Base-by-base conservation (phyloP, 768 basidiomycete species). In the Pleurotus platypus region DNA sequence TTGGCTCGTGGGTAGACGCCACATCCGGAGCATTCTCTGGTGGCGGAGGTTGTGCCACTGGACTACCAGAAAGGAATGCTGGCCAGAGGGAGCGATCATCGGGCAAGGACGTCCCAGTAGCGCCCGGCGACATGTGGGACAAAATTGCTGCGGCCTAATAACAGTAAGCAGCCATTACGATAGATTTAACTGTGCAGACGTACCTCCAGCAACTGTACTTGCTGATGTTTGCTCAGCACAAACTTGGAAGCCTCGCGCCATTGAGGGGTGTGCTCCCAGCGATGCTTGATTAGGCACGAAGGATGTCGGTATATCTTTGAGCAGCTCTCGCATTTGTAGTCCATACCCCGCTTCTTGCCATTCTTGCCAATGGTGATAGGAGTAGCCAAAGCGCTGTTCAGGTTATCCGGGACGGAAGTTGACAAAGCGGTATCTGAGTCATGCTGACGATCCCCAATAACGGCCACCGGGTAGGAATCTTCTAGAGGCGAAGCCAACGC, bases 211-310 rank as follows among this genome's bases (percentile, higher is more conserved):
- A 98, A 74, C 64, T 98, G 96, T 0, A 99, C 96, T 63, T 98
- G 95, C 66, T 98, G 94, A 69, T 98, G 95, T 73, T 98, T 98
- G 72, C 88, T 92, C 57, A 98, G 77, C 30, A 94, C 84, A 64
- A 94, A 86, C 69, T 94, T 92, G 62, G 89, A 77, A 11, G 94
- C 90, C 68, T 94, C 92, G 45, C 90, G 87, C 96, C 96, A 98
- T 65, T 97, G 94, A 16, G 92, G 91, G 35, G 91, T 92, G 67
- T 96, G 93, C 66, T 98, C 95, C 96, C 96, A 98, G 35, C 96
- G 89, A 67, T 98, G 96, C 71, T 98, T 98, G 71, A 95, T 91
- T 48, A 98, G 78, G 71, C 95, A 98, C 11, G 90, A 92, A 2
- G 94, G 94, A 71, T 98, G 95, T 53, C 89, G 85, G 70, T 92